These are phyloP conservation scores for Eutrema salsugineum DNA, from an alignment of 441 rosid species.

Conservation along the genomic window DNA sequence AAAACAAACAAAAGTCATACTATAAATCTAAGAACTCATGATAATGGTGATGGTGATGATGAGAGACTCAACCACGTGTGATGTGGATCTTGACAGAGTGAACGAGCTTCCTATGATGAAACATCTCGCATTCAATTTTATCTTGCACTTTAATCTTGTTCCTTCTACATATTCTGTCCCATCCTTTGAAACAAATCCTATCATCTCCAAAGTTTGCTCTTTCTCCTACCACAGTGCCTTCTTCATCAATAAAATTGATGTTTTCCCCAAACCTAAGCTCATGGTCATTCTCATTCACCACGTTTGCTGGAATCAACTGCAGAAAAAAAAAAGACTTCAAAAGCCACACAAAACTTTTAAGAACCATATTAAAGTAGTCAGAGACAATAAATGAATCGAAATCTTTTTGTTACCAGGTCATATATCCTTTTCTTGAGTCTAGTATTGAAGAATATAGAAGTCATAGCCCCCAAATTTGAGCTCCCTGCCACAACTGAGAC, in stretches of 20 bases:
- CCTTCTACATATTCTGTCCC: slow-evolving; percentile 26
- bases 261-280: not conserved
- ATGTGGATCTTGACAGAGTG: slow-evolving; percentile 7
- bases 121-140: not conserved
- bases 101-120: not conserved
- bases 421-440: not conserved
- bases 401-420: not conserved
- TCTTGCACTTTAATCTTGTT: slow-evolving; percentile 4
- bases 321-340: not conserved
- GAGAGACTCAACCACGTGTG: slow-evolving; percentile 3
- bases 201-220: slow-evolving; percentile 11
- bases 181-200: slow-evolving; percentile 15
- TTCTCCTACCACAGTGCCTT: not conserved
- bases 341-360: not conserved
- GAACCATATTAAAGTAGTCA: not conserved
- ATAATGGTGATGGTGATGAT: not conserved
- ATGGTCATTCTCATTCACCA: not conserved
- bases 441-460: not conserved
- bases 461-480: not conserved
- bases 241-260: slow-evolving; percentile 11
- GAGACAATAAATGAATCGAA: not conserved
- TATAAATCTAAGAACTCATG: not conserved
- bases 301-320: slow-evolving; percentile 23
- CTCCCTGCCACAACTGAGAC: too few relatives aligned
- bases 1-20: not conserved